Evolutionary conservation across 129 eudicot genomes (phyloP), one percentile per base, ranked within the genome.

Genomic region (Glebionis coronaria): DNA sequence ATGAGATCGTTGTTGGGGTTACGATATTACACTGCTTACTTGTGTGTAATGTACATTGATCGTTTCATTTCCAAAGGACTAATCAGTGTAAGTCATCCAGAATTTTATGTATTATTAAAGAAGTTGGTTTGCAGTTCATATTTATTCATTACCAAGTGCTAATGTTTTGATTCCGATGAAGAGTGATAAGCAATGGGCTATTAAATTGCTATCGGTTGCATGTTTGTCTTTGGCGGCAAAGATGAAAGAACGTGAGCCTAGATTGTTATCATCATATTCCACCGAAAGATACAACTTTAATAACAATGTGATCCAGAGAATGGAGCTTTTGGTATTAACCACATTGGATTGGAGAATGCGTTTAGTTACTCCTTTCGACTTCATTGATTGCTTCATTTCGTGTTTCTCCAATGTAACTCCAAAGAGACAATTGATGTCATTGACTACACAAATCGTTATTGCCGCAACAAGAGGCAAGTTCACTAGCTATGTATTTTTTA

Each of bases 141-240:
- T 27, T 27, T 56, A 2, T 9, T 3, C 4, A 56, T 63, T 59
- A 55, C 44, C 23, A 38, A 38, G 19, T 56, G 9, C 13, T 27
- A 9, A 5, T 67, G 9, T 60, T 29, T 13, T 59, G 0, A 44
- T 77, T 44, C 53, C 44, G 50, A 52, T 56, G 45, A 68, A 85
- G 92, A 68, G 14, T 12, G 83, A 83, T 1, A 81, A 87, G 63
- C 56, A 44, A 5, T 85, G 97, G 97, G 82, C 80, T 40, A 45
- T 83, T 42, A 77, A 70, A 44, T 65, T 87, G 68, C 44, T 87
- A 55, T 69, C 88, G 11, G 56, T 85, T 49, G 95, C 90, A 4
- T 82, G 97, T 72, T 61, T 91, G 6, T 83, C 90, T 4, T 63
- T 91, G 74, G 97, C 97, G 38, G 85, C 85, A 20, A 87, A 87